phyloP scores from a whole-genome alignment of 768 basidiomycete species.

The Naganishia vaughanmartiniae region DNA sequence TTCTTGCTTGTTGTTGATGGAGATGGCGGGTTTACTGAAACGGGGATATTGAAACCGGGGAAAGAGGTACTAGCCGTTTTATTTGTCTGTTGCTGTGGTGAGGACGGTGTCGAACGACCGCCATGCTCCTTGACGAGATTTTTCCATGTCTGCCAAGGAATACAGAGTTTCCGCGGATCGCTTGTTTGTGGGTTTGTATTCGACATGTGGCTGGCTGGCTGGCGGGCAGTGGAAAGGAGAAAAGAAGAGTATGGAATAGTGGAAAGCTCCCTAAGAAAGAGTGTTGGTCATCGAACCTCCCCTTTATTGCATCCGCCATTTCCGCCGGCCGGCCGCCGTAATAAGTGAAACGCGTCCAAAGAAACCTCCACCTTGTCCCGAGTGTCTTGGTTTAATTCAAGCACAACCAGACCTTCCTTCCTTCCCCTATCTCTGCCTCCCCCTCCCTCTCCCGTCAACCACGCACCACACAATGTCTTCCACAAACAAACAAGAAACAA shows the following conservation, averaged over 20 bases:
- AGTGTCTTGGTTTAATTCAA: background rate
- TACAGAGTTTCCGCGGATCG: constrained; percentile 86
- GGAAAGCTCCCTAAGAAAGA: no score
- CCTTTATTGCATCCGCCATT: no score
- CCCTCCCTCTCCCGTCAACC: background rate
- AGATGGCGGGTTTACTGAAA: background rate
- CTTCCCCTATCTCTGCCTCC: background rate
- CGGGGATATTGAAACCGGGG: no score
- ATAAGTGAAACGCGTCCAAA: background rate
- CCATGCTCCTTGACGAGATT: constrained; percentile 34
- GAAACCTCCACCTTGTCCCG: background rate
- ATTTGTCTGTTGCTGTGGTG: background rate
- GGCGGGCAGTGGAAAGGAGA: background rate
- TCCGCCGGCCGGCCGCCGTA: background rate
- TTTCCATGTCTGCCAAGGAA: constrained; percentile 43
- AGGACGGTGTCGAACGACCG: background rate
- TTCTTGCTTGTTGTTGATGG: background rate
- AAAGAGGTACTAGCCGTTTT: no score
- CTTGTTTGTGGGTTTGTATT: constrained; percentile 62
- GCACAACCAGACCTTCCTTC: background rate
- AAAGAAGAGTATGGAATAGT: no score
- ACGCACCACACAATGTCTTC: background rate
- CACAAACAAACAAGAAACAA: background rate
- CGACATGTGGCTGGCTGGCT: background rate
- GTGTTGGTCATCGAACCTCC: background rate